Base-by-base conservation (phyloP, 305 asterid genomes). In the Fraxinus latifolia region DNA sequence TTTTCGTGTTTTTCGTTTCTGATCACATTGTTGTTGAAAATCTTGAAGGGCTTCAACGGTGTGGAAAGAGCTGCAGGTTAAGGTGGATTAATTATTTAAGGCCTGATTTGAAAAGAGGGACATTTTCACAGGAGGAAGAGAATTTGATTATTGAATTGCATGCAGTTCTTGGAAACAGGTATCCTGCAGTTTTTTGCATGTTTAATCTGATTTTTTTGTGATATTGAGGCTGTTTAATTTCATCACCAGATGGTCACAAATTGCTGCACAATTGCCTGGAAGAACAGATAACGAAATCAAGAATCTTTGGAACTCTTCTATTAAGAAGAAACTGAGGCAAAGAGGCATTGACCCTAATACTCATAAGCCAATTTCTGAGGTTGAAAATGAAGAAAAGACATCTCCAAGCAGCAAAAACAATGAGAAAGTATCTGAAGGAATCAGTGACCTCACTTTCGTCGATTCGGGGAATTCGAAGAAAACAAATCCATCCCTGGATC, bases 281-380 rank as follows among this genome's bases (percentile, higher is more conserved):
- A 90, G 99, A 82, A 95, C 99, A 0, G 99, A 95, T 80, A 95
- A 95, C 25, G 99, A 95, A 47, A 95, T 95, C 76, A 95, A 95
- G 93, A 95, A 95, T 53, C 87, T 95, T 0, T 95, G 99, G 99
- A 95, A 96, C 53, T 96, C 99, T 0, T 96, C 99, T 7, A 90
- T 96, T 82, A 96, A 96, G 95, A 96, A 96, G 75, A 96, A 96
- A n/a, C 93, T 95, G 1, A 85, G 96, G 83, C 97, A 93, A 55
- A 87, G 79, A 23, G 99, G 99, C n/a, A 96, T 96, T 58, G 99
- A 95, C 79, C 99, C 99, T 5, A 91, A 84, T 85, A 94, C 99
- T 0, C 99, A 95, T 83, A 90, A 90, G 80, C 98, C 97, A 21
- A 81, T 93, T n/a, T 89, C 97, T 0, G 93, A 93, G 21, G 77